These are phyloP conservation scores for Neurospora pannonica DNA, from an alignment of 495 filamentous ascomycete genomes.

Conservation along the genomic window DNA sequence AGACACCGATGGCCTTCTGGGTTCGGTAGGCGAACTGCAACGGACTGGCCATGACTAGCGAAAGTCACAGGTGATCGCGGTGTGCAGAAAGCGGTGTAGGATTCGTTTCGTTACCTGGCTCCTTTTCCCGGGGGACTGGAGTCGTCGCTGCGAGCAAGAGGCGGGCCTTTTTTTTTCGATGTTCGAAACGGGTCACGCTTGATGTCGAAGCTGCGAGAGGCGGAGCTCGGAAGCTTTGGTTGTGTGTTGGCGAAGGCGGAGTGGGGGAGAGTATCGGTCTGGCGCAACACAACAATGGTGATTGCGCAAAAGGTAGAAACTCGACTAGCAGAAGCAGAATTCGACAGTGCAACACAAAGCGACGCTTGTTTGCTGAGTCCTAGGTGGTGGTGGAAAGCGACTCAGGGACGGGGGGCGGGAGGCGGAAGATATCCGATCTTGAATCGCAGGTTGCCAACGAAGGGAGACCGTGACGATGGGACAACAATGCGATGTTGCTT, in stretches of 20 bases:
- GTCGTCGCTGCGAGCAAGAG: not conserved
- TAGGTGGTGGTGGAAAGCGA: not conserved
- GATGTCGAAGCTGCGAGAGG: not conserved
- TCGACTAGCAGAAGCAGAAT: not conserved
- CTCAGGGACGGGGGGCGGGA: not conserved
- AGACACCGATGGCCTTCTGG: constrained; percentile 87
- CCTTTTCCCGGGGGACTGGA: constrained; percentile 7
- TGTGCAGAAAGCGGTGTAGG: constrained; percentile 11
- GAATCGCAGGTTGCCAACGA: not conserved
- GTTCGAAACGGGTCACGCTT: not conserved
- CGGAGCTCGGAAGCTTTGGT: not conserved
- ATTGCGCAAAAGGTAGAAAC: not conserved
- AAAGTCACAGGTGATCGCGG: constrained; percentile 57
- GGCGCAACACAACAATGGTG: not conserved
- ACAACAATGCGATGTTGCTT: constrained; percentile 6
- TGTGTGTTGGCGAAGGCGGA: not conserved
- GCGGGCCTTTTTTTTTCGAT: not conserved
- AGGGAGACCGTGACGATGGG: constrained; percentile 1
- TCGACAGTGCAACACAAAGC: not conserved
- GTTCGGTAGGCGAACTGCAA: constrained; percentile 94
- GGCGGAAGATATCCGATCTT: not conserved
- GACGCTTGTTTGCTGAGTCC: not conserved
- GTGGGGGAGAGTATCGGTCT: not conserved
- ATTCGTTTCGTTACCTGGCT: constrained; percentile 9
- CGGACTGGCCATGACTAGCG: constrained; percentile 78